Base-by-base conservation (phyloP, 176 grass and related monocot species). In the Tillandsia fasciculata region DNA sequence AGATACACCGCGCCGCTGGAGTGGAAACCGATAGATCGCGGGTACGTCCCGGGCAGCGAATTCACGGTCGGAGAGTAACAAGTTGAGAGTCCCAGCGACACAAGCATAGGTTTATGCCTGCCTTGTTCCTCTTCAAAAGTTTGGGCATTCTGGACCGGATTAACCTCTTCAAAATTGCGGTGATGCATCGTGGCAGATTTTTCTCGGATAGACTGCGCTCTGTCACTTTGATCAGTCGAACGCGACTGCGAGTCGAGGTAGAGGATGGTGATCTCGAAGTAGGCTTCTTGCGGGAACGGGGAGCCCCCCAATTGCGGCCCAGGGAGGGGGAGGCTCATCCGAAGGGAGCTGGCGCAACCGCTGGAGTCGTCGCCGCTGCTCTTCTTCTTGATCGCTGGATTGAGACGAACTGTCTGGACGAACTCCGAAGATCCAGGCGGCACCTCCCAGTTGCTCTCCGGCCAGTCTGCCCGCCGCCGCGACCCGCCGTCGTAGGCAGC, bases 181-280 rank as follows among this genome's bases (percentile, higher is more conserved):
- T 49, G 12, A 64, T 63, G 20, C 84, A 47, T 86, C 77, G 48
- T 80, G 73, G 50, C 22, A 70, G 2, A 69, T 57, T 23, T 79
- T 70, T 26, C 64, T 79, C 3, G 76, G 48, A 54, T 79, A 67
- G 11, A 64, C 70, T 8, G 61, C 49, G 42, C 12, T 69, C 64
- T 77, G 18, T 87, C 89, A 64, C 81, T 82, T 68, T 97, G 89
- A 58, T 51, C 18, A 8, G 64, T 84, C 1, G 66, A 67, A n/a
- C 77, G 86, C 12, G 59, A 79, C 26, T 67, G 77, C 50, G 73
- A 79, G 69, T 94, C 84, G 0, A 99, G 76, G 66, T 91, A 94
- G 23, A 99, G 82, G 84, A 91, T 81, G 51, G 87, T 90, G 80
- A 99, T 72, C 89, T 99, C 95, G 61, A 94, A 84, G 69, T 99